These are phyloP conservation scores for Berkeleyomyces basicola DNA, from an alignment of 2,329 filamentous ascomycete genomes.

Conservation along the genomic window DNA sequence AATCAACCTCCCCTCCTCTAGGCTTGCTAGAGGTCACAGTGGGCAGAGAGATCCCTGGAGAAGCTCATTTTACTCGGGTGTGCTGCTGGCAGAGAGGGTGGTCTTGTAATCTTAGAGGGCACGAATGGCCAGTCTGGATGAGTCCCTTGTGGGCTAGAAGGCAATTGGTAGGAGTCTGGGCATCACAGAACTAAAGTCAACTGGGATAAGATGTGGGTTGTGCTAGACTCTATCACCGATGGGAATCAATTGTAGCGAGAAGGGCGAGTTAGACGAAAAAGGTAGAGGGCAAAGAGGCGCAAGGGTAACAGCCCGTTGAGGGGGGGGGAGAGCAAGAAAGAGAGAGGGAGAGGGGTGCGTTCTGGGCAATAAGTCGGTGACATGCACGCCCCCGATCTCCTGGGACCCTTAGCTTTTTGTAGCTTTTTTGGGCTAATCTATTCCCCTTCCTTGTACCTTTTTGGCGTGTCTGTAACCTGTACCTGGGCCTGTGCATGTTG, in stretches of 20 bases:
- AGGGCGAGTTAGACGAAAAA: not conserved
- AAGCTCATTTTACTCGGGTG: slow-evolving; percentile 1
- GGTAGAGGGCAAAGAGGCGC: not conserved
- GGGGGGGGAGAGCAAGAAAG: not conserved
- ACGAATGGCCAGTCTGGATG: not conserved
- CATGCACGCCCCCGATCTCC: not conserved
- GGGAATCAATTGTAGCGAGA: not conserved
- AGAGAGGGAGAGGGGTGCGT: not conserved
- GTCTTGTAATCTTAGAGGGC: not conserved
- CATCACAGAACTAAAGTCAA: not conserved
- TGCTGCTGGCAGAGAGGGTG: not conserved
- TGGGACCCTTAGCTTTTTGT: not conserved
- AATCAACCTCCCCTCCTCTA: not conserved
- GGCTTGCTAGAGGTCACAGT: not conserved
- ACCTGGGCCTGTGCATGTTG: not conserved
- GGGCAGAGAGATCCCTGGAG: not conserved
- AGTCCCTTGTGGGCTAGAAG: not conserved
- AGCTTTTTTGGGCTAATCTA: not conserved
- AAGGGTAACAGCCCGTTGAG: not conserved
- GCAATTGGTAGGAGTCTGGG: not conserved
- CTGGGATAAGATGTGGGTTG: not conserved
- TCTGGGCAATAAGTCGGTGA: not conserved
- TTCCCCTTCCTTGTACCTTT: slow-evolving; percentile 1
- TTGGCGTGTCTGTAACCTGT: not conserved
- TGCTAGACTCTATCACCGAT: not conserved